phyloP scores from a whole-genome alignment of 2,329 filamentous ascomycete species.

The Ophiostoma australiae region DNA sequence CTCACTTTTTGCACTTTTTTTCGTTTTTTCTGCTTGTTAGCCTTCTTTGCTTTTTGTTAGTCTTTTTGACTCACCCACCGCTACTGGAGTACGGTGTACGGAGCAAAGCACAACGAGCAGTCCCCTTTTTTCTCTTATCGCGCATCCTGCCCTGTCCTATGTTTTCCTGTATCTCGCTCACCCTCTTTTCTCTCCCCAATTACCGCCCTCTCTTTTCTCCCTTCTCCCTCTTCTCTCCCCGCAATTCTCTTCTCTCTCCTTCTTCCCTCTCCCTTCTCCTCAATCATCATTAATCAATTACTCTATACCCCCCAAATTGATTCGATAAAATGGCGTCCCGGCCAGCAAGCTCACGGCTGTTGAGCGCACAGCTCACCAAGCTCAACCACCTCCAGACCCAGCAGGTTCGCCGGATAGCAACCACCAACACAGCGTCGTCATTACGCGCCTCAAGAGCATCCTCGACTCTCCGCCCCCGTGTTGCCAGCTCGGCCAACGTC shows the following conservation, averaged over 20 bases:
- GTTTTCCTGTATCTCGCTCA: conserved; percentile 9
- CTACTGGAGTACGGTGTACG: conserved; percentile 9
- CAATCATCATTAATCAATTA: not conserved
- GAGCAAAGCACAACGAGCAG: conserved; percentile 16
- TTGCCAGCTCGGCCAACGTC: not conserved
- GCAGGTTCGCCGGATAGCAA: conserved; percentile 30
- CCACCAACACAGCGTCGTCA: conserved; percentile 26
- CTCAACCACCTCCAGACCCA: conserved; percentile 23
- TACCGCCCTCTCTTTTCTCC: conserved; percentile 7
- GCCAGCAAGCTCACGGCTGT: conserved; percentile 32
- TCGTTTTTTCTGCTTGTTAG: conserved; percentile 1
- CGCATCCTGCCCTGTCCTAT: conserved; percentile 1
- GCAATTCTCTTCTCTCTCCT: not conserved
- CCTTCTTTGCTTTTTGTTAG: not conserved
- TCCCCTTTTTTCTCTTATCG: conserved; percentile 20
- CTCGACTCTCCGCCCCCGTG: conserved; percentile 24
- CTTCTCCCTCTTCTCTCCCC: not conserved
- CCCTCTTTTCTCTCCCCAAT: not conserved
- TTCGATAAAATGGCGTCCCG: conserved; percentile 34
- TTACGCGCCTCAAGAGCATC: conserved; percentile 28
- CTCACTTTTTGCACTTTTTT: conserved; percentile 11
- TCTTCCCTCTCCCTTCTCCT: conserved; percentile 18
- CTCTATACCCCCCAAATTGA: conserved; percentile 27
- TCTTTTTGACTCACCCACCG: conserved; percentile 14
- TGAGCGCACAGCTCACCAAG: conserved; percentile 26